These are phyloP conservation scores for Trichophyton equinum DNA, from an alignment of 2,329 filamentous ascomycete species.

Conservation along the genomic window DNA sequence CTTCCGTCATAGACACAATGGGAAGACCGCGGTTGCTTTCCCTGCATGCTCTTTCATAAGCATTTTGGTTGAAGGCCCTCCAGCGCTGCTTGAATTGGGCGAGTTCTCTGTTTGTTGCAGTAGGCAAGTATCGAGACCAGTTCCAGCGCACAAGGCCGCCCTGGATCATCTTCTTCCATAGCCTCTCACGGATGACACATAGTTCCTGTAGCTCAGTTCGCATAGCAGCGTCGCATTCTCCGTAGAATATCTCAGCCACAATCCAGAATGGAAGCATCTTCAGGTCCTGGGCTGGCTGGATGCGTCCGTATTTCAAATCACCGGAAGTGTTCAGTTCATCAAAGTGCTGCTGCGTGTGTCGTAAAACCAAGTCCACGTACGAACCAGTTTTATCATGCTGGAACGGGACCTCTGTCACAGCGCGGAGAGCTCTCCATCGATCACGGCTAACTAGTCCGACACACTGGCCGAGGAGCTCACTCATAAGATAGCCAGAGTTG, in stretches of 20 bases:
- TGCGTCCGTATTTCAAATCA: background rate
- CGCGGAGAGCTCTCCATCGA: conserved; percentile 20
- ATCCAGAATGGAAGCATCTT: conserved; percentile 29
- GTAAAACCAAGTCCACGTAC: background rate
- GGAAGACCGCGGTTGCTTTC: background rate
- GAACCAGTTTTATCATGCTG: background rate
- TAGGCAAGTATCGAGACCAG: conserved; percentile 20
- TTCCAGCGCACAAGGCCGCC: conserved; percentile 25
- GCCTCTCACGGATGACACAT: conserved; percentile 19
- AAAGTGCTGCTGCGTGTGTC: background rate
- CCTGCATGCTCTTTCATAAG: conserved; percentile 8
- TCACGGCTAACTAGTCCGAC: conserved; percentile 30
- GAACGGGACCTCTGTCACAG: conserved; percentile 17
- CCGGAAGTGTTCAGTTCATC: background rate
- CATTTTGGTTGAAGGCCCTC: conserved; percentile 24
- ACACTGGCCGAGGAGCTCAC: conserved; percentile 33
- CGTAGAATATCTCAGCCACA: conserved; percentile 31
- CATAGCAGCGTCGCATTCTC: conserved; percentile 18
- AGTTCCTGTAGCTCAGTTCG: conserved; percentile 15
- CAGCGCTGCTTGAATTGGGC: conserved; percentile 21
- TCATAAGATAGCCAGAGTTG: conserved; percentile 31
- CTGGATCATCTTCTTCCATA: conserved; percentile 24
- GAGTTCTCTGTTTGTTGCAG: conserved; percentile 19
- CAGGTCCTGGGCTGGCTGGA: conserved; percentile 21
- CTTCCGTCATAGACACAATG: conserved; percentile 14